phyloP scores from a whole-genome alignment of 495 filamentous ascomycete genomes.

The Xylaria grammica region DNA sequence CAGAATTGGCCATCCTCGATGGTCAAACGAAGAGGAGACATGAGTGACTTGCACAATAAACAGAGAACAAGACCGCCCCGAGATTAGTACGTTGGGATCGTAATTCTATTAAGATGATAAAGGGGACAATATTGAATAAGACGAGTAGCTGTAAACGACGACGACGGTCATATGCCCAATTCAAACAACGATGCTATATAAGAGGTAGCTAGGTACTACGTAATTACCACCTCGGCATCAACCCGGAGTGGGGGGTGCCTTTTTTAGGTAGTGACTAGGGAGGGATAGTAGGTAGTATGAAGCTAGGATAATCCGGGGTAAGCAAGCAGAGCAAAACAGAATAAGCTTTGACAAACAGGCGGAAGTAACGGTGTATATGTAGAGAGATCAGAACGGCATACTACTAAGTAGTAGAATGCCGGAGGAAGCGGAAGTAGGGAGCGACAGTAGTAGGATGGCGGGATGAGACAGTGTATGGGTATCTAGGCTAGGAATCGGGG shows the following conservation, averaged over 20 bases:
- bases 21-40: slow-evolving; percentile 62
- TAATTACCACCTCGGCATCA: neutral
- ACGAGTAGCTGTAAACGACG: neutral
- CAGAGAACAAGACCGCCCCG: neutral
- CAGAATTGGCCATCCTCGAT: slow-evolving; percentile 86
- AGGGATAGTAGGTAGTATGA: neutral
- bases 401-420: no score
- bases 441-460: no score
- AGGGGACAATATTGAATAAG: neutral
- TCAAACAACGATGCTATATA: slow-evolving; percentile 1
- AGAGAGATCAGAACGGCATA: no score
- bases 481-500: no score
- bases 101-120: neutral
- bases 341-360: no score
- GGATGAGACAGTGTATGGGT: no score
- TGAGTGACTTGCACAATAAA: slow-evolving; percentile 27
- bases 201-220: neutral
- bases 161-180: no score
- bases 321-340: no score
- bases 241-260: neutral
- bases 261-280: neutral
- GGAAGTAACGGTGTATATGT: no score
- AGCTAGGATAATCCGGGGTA: slow-evolving; percentile 8
- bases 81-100: no score
- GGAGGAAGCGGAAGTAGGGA: no score